Evolutionary conservation across 139 green algal species (phyloP), one percentile per base, ranked within the genome.

Genomic region (Trebouxia sp.): DNA sequence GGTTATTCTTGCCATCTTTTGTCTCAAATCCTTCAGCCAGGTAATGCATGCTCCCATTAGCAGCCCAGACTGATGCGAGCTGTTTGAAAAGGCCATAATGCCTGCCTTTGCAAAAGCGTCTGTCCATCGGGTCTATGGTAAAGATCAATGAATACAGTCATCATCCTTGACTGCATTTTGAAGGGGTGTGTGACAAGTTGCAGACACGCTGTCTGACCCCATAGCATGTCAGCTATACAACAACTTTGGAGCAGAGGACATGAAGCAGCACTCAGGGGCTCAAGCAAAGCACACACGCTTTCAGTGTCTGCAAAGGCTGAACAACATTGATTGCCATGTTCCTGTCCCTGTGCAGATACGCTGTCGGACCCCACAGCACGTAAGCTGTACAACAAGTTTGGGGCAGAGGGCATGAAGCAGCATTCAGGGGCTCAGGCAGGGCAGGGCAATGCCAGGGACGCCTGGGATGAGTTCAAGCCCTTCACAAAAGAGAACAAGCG

Each of bases 381-480:
- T 2, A 22, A 39, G 28, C 82, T 90, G 38, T 92, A 92, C 45
- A 83, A 92, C 80, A 37, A 39, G 26, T 86, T 83, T 6, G 88
- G 88, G 1, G 26, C 58, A 0, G 86, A 86, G 26, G 84, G 84
- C 65, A 87, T 90, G 86, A 30, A 83, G 72, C 41, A 28, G 35
- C 77, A n/a, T n/a, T 12, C 17, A 45, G 75, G 56, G 28, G 88
- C 84, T 0, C 82, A 83, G 2, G 51, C 41, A 15, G 88, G 88
- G 24, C 47, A 26, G 11, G 84, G 88, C 72, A 90, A 92, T 42
- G 74, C 86, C 14, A 35, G 84, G 5, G 43, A 78, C 6, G 80
- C 80, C 41, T 92, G 88, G 88, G 83, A 88, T 11, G 88, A 92
- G 85, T 92, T 92, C 82, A 92, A 90, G 80, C 88, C 86, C 4